Percentiles rank a stretch among this genome's conserved stretches.
phyloP scores from a whole-genome alignment of 225 moss, liverwort and hornwort species.

The Climacium dendroides region DNA sequence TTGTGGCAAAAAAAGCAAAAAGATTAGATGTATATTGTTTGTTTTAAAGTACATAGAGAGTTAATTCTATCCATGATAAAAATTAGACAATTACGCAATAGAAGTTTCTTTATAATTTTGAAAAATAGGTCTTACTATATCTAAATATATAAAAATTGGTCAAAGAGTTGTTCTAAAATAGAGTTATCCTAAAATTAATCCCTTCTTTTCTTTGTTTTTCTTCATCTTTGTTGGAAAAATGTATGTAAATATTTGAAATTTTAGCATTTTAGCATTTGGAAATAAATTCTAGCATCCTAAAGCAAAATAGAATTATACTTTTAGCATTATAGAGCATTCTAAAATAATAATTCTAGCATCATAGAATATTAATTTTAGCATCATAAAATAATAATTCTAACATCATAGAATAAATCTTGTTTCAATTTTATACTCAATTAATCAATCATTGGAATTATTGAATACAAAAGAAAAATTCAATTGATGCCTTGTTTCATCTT shows the following conservation, averaged over 20 bases:
- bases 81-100: neutral
- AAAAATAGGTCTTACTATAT: neutral
- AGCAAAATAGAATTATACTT: too few species aligned
- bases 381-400: too few species aligned
- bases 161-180: neutral
- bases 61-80: neutral
- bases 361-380: neutral
- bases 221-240: too few species aligned
- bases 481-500: neutral
- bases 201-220: too few species aligned
- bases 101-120: neutral
- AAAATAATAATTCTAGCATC: too few species aligned
- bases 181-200: too few species aligned
- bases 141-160: neutral
- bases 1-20: too few species aligned
- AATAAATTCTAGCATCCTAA: neutral
- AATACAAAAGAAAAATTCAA: neutral
- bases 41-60: neutral
- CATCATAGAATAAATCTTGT: neutral
- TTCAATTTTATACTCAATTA: neutral
- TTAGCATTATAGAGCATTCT: too few species aligned
- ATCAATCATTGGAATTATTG: neutral
- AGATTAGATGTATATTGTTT: neutral
- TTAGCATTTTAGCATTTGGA: too few species aligned
- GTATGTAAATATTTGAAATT: neutral